Evolutionary conservation across 2,329 filamentous ascomycete genomes (phyloP), one percentile per base, ranked within the genome.

Genomic region (Pseudopyrenochaeta lycopersici): DNA sequence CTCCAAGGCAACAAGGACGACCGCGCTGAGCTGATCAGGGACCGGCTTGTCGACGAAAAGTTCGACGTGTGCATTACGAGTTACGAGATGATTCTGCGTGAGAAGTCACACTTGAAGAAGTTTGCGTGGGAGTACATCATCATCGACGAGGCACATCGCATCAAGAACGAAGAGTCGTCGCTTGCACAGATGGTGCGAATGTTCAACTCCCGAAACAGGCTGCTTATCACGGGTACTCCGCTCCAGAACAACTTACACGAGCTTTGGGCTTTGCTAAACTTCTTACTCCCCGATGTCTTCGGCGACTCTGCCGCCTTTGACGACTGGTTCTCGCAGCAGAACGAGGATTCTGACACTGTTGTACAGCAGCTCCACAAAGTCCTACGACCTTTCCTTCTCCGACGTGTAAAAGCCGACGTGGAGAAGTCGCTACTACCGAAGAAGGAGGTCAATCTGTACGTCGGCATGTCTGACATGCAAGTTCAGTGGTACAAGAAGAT

Each of bases 61-160:
- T 99, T 99, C 66, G 95, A 99, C 69, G 94, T 98, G 15, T 97
- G 94, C 79, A 91, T 99, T 73, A 99, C 95, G 12, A 97, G 93
- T 75, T 99, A 99, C 79, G 95, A 99, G 76, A 98, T 99, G 94
- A 92, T 99, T 54, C 83, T 99, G 11, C 88, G 95, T 52, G 95
- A 99, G 74, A 98, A 99, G 80, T 83, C 90, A 1, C 92, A 97
- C 65, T 78, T 99, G 63, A 97, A 95, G 80, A 98, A 98, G 76
- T 96, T 99, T 75, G 93, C 95, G 0, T 99, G 95, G 95, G 94
- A 99, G 76, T 99, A 99, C 77, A 99, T 99, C 76, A 97, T 99
- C 65, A 97, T 99, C 61, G 95, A 99, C 69, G 95, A 99, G 71
- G 89, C 95, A 2, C 95, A 99, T 77, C 92, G 95, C 56, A 99